Evolutionary conservation across 2,329 filamentous ascomycete genomes (phyloP).

Genomic region (Pseudocercospora macadamiae): DNA sequence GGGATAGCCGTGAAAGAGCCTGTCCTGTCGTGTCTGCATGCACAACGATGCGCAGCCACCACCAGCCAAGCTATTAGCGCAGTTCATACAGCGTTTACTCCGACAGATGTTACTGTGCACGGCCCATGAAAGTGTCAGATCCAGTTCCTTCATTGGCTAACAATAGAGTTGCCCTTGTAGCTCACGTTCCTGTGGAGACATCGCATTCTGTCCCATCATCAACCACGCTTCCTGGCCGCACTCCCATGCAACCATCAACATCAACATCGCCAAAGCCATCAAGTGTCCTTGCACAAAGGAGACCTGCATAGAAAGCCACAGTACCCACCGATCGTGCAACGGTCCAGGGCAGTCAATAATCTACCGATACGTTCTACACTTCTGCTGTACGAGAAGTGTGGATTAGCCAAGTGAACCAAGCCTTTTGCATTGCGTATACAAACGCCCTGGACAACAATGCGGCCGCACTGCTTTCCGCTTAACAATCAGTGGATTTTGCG

Average conservation of each 20-base stretch:
- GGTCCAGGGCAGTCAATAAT: no score
- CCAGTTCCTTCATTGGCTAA: background rate
- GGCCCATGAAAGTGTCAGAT: background rate
- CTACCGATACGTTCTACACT: background rate
- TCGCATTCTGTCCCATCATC: constrained; percentile 29
- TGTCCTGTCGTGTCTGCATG: no score
- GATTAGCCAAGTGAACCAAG: background rate
- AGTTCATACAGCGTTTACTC: background rate
- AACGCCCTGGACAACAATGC: background rate
- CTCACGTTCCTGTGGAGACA: background rate
- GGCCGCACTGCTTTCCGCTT: background rate
- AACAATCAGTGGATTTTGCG: no score
- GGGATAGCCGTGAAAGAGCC: background rate
- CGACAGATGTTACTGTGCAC: background rate
- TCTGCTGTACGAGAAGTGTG: background rate
- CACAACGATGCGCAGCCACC: background rate
- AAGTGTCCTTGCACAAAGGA: background rate
- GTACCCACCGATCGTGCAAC: no score
- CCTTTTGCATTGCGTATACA: background rate
- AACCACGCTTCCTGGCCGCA: constrained; percentile 32
- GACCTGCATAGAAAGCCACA: background rate
- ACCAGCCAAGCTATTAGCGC: background rate
- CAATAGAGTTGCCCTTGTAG: background rate
- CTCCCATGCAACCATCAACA: background rate
- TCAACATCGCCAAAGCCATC: background rate